Percentiles rank a stretch among this genome's conserved stretches.
phyloP scores from a whole-genome alignment of 768 basidiomycete genomes.

The Cubamyces lactineus region DNA sequence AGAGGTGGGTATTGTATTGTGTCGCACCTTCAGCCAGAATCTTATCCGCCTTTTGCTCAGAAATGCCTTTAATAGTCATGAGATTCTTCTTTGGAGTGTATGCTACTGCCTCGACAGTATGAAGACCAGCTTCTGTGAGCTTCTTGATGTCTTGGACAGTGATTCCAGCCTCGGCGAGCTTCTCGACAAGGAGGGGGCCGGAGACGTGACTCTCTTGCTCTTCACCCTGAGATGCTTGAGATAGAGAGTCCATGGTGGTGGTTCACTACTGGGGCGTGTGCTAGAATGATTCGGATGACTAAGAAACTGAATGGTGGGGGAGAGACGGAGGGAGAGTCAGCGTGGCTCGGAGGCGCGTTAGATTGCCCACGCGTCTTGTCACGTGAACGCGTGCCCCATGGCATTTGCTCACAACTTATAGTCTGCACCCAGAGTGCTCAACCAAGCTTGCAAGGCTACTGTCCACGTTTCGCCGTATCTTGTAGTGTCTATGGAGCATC shows the following conservation, averaged over 20 bases:
- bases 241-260: constrained; percentile 56
- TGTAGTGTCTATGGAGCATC: background rate
- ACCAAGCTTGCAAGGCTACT: too few relatives aligned
- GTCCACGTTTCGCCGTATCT: background rate
- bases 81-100: constrained; percentile 96
- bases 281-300: background rate
- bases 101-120: constrained; percentile 94
- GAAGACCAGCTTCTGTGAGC: constrained; percentile 85
- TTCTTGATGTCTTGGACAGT: constrained; percentile 93
- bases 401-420: background rate
- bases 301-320: background rate
- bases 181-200: constrained; percentile 84
- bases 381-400: constrained; percentile 30
- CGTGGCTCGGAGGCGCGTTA: constrained; percentile 20
- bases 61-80: constrained; percentile 92
- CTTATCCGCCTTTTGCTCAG: constrained; percentile 96
- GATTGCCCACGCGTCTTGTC: constrained; percentile 19
- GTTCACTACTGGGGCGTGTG: background rate
- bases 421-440: background rate
- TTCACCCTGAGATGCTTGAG: constrained; percentile 51
- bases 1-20: background rate
- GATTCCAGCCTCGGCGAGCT: constrained; percentile 88
- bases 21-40: constrained; percentile 84
- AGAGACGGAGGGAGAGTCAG: constrained; percentile 7
- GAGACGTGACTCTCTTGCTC: constrained; percentile 58